A percentile compares a stretch with the other conserved stretches of the same genome.
These are phyloP conservation scores for Sanghuangporus baumii DNA, from an alignment of 1,284 basidiomycete species.

Conservation along the genomic window DNA sequence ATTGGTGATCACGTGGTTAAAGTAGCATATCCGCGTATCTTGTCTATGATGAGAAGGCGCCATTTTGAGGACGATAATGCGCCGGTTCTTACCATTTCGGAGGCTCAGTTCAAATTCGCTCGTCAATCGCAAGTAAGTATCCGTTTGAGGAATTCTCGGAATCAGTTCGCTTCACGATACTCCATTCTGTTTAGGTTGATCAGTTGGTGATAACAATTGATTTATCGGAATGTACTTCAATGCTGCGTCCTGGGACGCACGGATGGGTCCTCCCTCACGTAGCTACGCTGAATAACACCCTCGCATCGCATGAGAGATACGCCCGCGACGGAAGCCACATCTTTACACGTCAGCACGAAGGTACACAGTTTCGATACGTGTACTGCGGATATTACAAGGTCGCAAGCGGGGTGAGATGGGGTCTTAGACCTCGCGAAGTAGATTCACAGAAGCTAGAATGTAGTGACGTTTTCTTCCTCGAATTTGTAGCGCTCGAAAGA, in stretches of 20 bases:
- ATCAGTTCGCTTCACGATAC: background rate
- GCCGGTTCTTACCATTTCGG: background rate
- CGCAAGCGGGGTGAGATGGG: background rate
- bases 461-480: background rate
- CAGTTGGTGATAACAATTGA: conserved; percentile 1
- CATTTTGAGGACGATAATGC: background rate
- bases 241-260: conserved; percentile 6
- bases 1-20: background rate
- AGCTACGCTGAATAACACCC: background rate
- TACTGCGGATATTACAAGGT: conserved; percentile 10
- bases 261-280: conserved; percentile 3
- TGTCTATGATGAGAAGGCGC: background rate
- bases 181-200: background rate
- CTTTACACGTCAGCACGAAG: background rate
- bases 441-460: background rate
- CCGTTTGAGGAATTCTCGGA: background rate
- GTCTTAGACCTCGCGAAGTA: background rate
- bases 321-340: background rate
- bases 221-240: background rate
- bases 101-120: background rate
- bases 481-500: conserved; percentile 2
- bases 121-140: background rate
- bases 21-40: background rate
- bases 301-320: background rate
- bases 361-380: conserved; percentile 1